Base-by-base conservation (phyloP, 768 basidiomycete species). In the Suillus subaureus region DNA sequence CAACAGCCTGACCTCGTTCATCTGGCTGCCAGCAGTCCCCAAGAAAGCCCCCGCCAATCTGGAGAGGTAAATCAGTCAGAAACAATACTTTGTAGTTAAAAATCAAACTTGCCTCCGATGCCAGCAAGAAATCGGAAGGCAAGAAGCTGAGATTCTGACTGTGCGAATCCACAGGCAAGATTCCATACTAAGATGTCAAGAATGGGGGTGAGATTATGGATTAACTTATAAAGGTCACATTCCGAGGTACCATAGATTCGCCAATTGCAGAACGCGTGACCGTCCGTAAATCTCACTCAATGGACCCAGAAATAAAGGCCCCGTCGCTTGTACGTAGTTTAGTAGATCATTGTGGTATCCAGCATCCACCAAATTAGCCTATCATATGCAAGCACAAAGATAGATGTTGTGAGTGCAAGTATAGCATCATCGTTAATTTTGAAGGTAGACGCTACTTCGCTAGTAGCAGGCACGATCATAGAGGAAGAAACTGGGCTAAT, bases 231-330 rank as follows among this genome's bases (percentile, higher is more conserved):
- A 21, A 31, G 51, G 31, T 6, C 18, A 68, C 77, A 13, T 71
- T 89, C 89, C 84, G 1, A 92, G 77, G 70, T 84, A 92, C 74
- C 87, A 88, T 3, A 89, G 16, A 73, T 92, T 92, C 1, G 90
- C 74, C 0, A 80, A 55, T 69, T 90, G 91, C 0, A 92, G 69
- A 0, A 91, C 85, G 2, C 79, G 74, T 0, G 87, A 84, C n/a
- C 91, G 84, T 3, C 92, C 91, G 66, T 80, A 92, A 16, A 93
- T 81, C 73, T 93, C 92, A 67, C 86, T 87, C 26, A 92, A 70
- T 0, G 92, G 92, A 0, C 87, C 90, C 13, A 83, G 69, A 45
- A 80, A 70, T 2, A 83, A 61, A 1, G 81, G 80, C 0, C 80
- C 76, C 23, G 74, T 16, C 16, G 72, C 55, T 64, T 35, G 16